phyloP scores from a whole-genome alignment of 805 yeast genomes.

The Candida pini region DNA sequence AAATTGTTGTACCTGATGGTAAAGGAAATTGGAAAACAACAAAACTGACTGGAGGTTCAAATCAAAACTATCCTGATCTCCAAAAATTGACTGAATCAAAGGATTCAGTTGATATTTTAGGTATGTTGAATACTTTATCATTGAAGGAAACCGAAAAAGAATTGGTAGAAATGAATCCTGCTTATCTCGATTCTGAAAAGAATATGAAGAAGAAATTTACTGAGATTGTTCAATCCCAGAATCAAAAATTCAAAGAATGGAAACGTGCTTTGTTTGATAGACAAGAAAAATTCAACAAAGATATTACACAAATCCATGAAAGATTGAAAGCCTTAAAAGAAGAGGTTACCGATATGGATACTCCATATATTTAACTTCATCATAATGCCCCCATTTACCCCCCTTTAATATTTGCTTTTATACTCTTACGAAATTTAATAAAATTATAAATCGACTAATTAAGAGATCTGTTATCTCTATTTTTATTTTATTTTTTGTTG shows the following conservation, averaged over 20 bases:
- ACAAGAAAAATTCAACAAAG: conserved; percentile 52
- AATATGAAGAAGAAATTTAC: conserved; percentile 38
- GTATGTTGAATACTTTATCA: conserved; percentile 32
- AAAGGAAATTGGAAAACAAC: conserved; percentile 23
- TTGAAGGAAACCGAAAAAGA: conserved; percentile 33
- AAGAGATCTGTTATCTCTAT: no score
- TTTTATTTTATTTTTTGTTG: background rate
- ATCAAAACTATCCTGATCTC: conserved; percentile 22
- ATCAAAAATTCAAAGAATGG: conserved; percentile 57
- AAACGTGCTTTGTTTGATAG: conserved; percentile 47
- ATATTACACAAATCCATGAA: conserved; percentile 39
- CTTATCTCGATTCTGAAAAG: conserved; percentile 39
- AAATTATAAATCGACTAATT: no score
- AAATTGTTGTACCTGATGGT: conserved; percentile 18
- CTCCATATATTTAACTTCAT: no score
- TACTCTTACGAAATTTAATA: no score
- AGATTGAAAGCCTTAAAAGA: conserved; percentile 33
- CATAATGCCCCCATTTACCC: no score
- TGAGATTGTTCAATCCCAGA: conserved; percentile 42
- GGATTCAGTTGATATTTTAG: conserved; percentile 30
- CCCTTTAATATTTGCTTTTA: no score
- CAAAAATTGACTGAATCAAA: conserved; percentile 23
- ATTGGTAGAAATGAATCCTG: conserved; percentile 40
- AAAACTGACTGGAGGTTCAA: conserved; percentile 11
- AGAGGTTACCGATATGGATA: no score